Evolutionary conservation across 352 stramenopile species (phyloP), one percentile per base, ranked within the genome.

Genomic region (Globisporangium paddicum): DNA sequence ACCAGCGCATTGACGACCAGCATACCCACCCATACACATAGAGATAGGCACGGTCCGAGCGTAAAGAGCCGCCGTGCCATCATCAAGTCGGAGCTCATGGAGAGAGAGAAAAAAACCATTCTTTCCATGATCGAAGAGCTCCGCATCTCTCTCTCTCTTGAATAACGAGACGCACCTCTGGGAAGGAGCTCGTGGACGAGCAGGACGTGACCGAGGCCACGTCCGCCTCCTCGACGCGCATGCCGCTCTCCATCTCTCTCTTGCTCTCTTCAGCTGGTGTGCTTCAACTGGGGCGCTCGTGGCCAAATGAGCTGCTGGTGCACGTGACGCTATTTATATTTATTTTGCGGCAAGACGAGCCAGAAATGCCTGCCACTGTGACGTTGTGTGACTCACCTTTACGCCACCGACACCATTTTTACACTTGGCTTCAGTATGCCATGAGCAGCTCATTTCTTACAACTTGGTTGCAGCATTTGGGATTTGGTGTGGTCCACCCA

Each of bases 141-240:
- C 32, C 49, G 49, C 49, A 56, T 56, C 49, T 41, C 14, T 55
- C 47, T 38, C 13, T 52, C 25, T 6, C 10, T n/a, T 16, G 28
- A 42, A 26, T 8, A 23, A 18, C 16, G 19, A 14, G 34, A 14
- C 6, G 5, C 16, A 60, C 55, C 55, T 60, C 55, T 19, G 40
- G 28, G 26, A 46, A 60, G 23, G 55, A 60, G 42, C 42, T 60
- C 55, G 55, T 60, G 41, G 55, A 52, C 30, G 55, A 60, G n/a
- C 23, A 49, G 9, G 40, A 42, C 23, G 52, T 58, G 37, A 44
- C 28, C 6, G 55, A 46, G 37, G 40, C 13, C 16, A 38, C 35
- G 41, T 51, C 41, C 34, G 54, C 18, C 32, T 30, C 40, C 5
- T 46, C 40, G 18, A 30, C 46, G 26, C 46, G 46, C 46, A 18